Evolutionary conservation across 169 alveolate species (phyloP).

Genomic region (Toxoplasma gondii): DNA sequence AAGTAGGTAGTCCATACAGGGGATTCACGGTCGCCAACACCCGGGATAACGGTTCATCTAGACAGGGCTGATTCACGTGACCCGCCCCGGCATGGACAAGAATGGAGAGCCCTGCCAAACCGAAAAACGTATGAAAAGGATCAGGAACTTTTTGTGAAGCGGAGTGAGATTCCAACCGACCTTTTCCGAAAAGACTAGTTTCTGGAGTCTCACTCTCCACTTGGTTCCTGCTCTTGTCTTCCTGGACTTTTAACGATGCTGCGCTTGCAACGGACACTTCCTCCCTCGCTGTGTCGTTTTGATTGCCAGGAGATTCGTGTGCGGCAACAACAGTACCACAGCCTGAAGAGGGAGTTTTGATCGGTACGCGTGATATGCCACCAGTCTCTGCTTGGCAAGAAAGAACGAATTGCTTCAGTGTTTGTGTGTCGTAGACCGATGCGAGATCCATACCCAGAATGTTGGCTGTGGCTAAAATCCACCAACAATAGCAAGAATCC

Average conservation of each 20-base stretch:
- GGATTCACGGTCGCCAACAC: neutral
- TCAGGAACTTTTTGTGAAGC: conserved; percentile 50
- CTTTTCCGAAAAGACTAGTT: neutral
- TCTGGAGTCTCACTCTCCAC: neutral
- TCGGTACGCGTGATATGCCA: conserved; percentile 56
- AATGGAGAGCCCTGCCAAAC: conserved; percentile 72
- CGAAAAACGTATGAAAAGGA: conserved; percentile 77
- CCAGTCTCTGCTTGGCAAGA: conserved; percentile 58
- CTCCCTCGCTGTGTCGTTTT: neutral
- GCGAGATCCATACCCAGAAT: conserved; percentile 59
- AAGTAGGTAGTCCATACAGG: neutral
- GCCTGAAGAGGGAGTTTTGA: neutral
- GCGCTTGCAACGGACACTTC: neutral
- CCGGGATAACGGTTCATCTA: neutral
- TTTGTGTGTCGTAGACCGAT: neutral
- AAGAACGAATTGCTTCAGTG: conserved; percentile 21
- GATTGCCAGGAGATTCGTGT: neutral
- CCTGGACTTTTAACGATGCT: neutral
- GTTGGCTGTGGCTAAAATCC: conserved; percentile 73
- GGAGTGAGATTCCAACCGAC: neutral
- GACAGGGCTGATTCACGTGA: neutral
- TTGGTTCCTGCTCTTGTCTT: neutral
- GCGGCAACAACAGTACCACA: neutral
- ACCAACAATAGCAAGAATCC: conserved; percentile 77
- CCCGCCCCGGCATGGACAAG: neutral